Conservation (phyloP, 2,329 filamentous ascomycete species). For the Alternaria gansuensis region DNA sequence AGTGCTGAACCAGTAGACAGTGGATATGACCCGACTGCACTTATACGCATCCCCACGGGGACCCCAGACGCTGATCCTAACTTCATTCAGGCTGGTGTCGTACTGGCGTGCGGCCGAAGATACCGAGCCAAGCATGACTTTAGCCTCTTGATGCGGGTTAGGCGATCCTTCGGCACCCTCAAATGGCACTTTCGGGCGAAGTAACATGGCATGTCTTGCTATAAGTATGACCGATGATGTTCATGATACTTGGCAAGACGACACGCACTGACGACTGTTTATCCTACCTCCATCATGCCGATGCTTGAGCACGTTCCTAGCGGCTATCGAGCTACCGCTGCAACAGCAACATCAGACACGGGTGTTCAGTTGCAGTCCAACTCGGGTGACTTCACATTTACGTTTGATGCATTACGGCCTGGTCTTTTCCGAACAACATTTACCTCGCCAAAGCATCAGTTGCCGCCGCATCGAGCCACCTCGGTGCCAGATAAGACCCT, state of each 20-base stretch:
- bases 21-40: constrained; percentile 21
- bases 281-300: constrained; percentile 53
- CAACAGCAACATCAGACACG: constrained; percentile 30
- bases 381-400: constrained; percentile 62
- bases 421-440: constrained; percentile 76
- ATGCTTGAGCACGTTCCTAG: constrained; percentile 59
- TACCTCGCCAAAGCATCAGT: constrained; percentile 66
- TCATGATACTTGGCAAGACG: not conserved
- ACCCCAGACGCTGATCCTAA: constrained; percentile 30
- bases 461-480: constrained; percentile 72
- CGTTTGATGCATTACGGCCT: constrained; percentile 68
- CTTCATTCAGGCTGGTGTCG: constrained; percentile 7
- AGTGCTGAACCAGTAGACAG: constrained; percentile 11
- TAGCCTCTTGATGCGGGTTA: not conserved
- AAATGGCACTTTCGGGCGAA: constrained; percentile 10
- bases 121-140: constrained; percentile 21
- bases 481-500: constrained; percentile 56
- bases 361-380: constrained; percentile 57
- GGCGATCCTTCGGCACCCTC: constrained; percentile 1
- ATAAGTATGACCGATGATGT: constrained; percentile 10
- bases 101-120: constrained; percentile 17
- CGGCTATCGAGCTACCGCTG: constrained; percentile 42
- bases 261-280: not conserved
- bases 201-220: constrained; percentile 5
- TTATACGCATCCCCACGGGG: constrained; percentile 41